Conservation (phyloP, 192 early-diverging fungal species). For the Podochytrium sp. region DNA sequence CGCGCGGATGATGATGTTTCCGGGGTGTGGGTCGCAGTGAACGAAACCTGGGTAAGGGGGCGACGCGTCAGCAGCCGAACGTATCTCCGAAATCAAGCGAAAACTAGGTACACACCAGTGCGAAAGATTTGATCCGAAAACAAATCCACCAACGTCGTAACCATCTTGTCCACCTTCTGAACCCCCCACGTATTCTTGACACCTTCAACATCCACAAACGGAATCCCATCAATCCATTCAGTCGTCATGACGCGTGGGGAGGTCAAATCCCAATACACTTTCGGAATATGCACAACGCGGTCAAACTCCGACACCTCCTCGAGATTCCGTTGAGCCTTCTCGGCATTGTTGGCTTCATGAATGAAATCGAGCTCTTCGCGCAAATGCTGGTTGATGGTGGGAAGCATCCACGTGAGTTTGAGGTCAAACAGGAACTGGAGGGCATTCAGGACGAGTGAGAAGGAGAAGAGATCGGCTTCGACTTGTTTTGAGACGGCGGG, state of each 20-base stretch:
- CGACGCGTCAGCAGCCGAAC: constrained; percentile 57
- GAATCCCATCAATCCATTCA: constrained; percentile 89
- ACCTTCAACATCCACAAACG: constrained; percentile 64
- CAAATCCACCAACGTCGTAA: constrained; percentile 75
- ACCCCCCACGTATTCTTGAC: constrained; percentile 37
- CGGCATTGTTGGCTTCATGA: constrained; percentile 82
- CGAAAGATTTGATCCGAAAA: constrained; percentile 64
- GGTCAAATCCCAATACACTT: constrained; percentile 73
- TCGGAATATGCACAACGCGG: constrained; percentile 73
- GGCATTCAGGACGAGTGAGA: constrained; percentile 52
- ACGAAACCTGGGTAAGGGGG: constrained; percentile 89
- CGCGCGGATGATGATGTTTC: constrained; percentile 77
- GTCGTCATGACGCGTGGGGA: constrained; percentile 75
- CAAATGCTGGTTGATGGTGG: constrained; percentile 74
- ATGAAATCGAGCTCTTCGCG: constrained; percentile 88
- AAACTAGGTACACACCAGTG: no score
- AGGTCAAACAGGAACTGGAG: constrained; percentile 84
- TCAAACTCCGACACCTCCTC: constrained; percentile 50
- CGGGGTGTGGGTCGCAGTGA: constrained; percentile 81
- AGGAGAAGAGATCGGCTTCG: constrained; percentile 73
- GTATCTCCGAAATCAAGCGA: constrained; percentile 15
- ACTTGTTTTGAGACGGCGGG: constrained; percentile 86
- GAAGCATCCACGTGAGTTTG: constrained; percentile 77
- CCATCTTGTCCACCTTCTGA: constrained; percentile 49
- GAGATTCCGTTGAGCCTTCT: constrained; percentile 50